These are phyloP conservation scores for Amborella trichopoda DNA, from an alignment of 164 flowering plant species.

Conservation along the genomic window DNA sequence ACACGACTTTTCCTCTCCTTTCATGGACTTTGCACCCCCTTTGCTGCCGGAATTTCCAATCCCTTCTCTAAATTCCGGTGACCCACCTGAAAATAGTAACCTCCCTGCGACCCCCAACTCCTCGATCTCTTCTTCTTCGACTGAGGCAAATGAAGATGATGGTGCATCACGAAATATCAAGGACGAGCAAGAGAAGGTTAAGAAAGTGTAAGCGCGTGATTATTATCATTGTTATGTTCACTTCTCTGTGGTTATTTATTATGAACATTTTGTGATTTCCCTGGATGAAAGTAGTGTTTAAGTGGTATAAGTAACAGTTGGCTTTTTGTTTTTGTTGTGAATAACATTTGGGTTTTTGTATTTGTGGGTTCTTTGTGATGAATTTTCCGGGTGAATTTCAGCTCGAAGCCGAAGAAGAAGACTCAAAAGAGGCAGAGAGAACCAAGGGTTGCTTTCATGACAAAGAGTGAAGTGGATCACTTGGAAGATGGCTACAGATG, in stretches of 20 bases:
- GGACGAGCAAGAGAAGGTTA: constrained; percentile 29
- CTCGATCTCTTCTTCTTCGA: constrained; percentile 65
- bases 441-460: constrained; percentile 89
- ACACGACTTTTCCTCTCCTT: constrained; percentile 25
- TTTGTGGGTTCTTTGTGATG: neutral
- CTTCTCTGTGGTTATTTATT: no score
- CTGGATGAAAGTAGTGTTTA: neutral
- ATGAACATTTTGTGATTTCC: neutral
- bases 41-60: constrained; percentile 23
- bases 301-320: neutral
- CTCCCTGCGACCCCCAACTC: constrained; percentile 64
- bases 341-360: neutral
- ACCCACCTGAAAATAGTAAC: constrained; percentile 64
- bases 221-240: no score
- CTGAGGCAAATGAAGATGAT: constrained; percentile 37
- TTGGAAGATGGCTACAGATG: constrained; percentile 88
- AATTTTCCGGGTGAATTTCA: constrained; percentile 3
- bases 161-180: constrained; percentile 13
- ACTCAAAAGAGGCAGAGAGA: constrained; percentile 59
- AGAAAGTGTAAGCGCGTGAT: constrained; percentile 53
- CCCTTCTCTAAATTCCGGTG: no score
- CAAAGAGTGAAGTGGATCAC: constrained; percentile 82
- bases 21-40: constrained; percentile 29
- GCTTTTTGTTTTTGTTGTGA: neutral
- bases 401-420: constrained; percentile 73